These are phyloP conservation scores for Wickerhamiella sergipiensis DNA, from an alignment of 805 yeast genomes.

Conservation along the genomic window DNA sequence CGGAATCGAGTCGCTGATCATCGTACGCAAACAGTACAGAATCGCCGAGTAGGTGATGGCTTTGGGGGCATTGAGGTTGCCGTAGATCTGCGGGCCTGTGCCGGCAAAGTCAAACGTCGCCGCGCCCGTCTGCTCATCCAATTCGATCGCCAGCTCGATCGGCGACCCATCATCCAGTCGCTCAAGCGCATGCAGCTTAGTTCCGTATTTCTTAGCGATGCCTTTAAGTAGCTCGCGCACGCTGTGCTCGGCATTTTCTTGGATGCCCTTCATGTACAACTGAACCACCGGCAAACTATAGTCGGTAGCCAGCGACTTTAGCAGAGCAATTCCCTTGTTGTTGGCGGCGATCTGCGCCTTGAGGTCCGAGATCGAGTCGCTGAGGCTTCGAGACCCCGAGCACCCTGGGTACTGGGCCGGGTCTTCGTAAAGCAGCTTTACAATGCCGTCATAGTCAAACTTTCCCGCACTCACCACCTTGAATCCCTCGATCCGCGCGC, in stretches of 20 bases:
- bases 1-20: constrained; percentile 80
- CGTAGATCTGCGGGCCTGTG: constrained; percentile 76
- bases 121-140: constrained; percentile 40
- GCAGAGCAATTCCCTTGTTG: constrained; percentile 62
- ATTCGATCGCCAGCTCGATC: constrained; percentile 17
- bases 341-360: constrained; percentile 85
- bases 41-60: constrained; percentile 86
- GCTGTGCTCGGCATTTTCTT: constrained; percentile 59
- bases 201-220: constrained; percentile 29
- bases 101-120: constrained; percentile 77
- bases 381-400: constrained; percentile 72
- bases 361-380: constrained; percentile 72
- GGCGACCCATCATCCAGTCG: constrained; percentile 26
- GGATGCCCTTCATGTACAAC: constrained; percentile 71
- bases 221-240: constrained; percentile 43
- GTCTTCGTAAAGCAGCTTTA: constrained; percentile 45
- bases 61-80: constrained; percentile 83
- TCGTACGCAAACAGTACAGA: constrained; percentile 70
- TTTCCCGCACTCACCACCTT: constrained; percentile 55
- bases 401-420: constrained; percentile 80
- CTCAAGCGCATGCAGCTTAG: constrained; percentile 18
- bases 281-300: constrained; percentile 46
- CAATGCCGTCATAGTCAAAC: constrained; percentile 62
- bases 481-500: constrained; percentile 74
- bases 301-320: constrained; percentile 46